Percentiles rank a stretch among this genome's conserved stretches.
Evolutionary conservation across 495 filamentous ascomycete species (phyloP).

Genomic region (Penicillium turbatum): DNA sequence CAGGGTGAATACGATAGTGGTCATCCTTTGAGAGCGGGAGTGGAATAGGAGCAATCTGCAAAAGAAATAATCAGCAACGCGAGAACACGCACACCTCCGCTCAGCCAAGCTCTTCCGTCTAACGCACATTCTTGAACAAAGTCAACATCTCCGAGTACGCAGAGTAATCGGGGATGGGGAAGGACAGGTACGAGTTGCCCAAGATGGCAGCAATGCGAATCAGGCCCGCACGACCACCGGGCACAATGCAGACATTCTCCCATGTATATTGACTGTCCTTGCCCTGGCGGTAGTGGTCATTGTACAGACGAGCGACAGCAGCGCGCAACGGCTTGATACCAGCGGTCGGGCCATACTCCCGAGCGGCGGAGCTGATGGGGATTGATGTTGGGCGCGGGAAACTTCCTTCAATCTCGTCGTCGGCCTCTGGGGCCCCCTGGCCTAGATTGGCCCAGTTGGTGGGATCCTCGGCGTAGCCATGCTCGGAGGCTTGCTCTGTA

Average conservation of each 20-base stretch:
- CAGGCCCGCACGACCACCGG: conserved; percentile 86
- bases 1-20: conserved; percentile 83
- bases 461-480: conserved; percentile 79
- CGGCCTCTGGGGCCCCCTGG: conserved; percentile 91
- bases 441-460: conserved; percentile 87
- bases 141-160: conserved; percentile 97
- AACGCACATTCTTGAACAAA: conserved; percentile 75
- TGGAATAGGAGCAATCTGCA: conserved; percentile 81
- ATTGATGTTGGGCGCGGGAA: conserved; percentile 82
- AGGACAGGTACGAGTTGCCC: conserved; percentile 85
- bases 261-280: conserved; percentile 92
- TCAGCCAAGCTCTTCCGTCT: neutral
- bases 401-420: conserved; percentile 85
- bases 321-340: conserved; percentile 87
- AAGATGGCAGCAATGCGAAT: conserved; percentile 92
- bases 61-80: neutral
- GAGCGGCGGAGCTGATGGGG: conserved; percentile 66
- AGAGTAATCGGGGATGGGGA: conserved; percentile 74
- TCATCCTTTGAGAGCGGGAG: conserved; percentile 79
- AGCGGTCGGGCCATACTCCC: conserved; percentile 91
- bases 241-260: conserved; percentile 98
- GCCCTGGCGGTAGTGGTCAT: conserved; percentile 82
- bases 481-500: conserved; percentile 73
- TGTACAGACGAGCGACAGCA: conserved; percentile 91
- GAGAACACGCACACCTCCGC: conserved; percentile 1